Percentiles rank a stretch among this genome's conserved stretches.
Conservation (phyloP, 2,329 filamentous ascomycete species). For the Penicillium janthinellum region DNA sequence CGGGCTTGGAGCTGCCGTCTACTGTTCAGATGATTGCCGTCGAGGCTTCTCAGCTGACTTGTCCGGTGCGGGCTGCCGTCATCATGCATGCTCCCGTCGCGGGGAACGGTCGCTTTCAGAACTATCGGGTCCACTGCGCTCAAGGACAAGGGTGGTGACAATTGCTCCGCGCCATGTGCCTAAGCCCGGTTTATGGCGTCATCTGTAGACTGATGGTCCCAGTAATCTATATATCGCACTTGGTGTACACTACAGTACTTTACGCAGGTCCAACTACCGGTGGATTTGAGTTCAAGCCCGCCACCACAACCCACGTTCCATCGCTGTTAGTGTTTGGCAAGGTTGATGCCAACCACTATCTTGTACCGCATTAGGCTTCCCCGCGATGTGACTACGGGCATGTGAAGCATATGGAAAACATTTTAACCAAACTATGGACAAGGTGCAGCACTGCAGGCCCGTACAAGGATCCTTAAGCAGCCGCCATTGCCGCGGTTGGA, state of each 20-base stretch:
- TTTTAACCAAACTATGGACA: too few species aligned
- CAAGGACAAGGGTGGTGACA: neutral
- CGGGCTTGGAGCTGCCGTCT: neutral
- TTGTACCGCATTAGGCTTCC: neutral
- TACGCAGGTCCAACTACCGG: neutral
- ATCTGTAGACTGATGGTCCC: neutral
- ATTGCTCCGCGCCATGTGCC: constrained; percentile 1
- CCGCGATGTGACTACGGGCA: neutral
- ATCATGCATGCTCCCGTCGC: constrained; percentile 18
- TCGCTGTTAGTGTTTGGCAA: neutral
- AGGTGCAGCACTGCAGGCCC: neutral
- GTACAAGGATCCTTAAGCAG: neutral
- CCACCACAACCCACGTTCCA: neutral
- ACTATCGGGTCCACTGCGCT: neutral
- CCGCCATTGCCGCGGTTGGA: neutral
- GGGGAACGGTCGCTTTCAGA: constrained; percentile 2
- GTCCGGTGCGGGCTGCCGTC: constrained; percentile 13
- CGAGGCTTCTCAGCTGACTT: constrained; percentile 18
- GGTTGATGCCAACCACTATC: neutral
- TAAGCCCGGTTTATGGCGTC: neutral
- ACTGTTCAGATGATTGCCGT: constrained; percentile 2
- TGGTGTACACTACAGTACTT: neutral
- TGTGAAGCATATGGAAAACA: too few species aligned
- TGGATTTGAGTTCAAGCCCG: neutral
- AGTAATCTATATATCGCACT: neutral